Percentiles rank a stretch among this genome's conserved stretches.
phyloP scores from a whole-genome alignment of 768 basidiomycete genomes.

The Lenzites betulinus region DNA sequence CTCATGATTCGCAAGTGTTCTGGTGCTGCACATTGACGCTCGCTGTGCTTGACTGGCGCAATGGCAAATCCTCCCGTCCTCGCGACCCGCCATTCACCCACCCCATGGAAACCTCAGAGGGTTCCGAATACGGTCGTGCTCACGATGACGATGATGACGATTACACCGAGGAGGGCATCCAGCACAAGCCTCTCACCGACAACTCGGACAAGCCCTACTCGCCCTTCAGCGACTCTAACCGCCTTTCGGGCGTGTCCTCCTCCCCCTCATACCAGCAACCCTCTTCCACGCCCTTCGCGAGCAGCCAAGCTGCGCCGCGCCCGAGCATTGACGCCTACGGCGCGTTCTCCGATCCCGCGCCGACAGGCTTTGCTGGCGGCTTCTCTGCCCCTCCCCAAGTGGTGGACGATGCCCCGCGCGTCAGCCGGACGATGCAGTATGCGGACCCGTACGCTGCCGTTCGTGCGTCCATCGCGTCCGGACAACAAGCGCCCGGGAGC shows the following conservation, averaged over 20 bases:
- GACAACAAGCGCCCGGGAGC: constrained; percentile 4
- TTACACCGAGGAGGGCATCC: constrained; percentile 54
- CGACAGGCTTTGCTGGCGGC: constrained; percentile 64
- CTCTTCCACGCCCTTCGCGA: constrained; percentile 28
- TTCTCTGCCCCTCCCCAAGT: constrained; percentile 29
- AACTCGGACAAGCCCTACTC: constrained; percentile 30
- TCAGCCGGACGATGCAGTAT: constrained; percentile 93
- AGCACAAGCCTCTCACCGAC: constrained; percentile 46
- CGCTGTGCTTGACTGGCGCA: constrained; percentile 76
- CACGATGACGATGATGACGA: constrained; percentile 39
- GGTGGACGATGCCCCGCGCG: constrained; percentile 48
- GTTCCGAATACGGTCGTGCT: constrained; percentile 18
- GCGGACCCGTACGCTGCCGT: constrained; percentile 86
- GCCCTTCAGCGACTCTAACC: constrained; percentile 59
- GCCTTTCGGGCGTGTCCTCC: constrained; percentile 43
- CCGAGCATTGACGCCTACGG: constrained; percentile 88
- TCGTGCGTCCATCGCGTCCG: constrained; percentile 44
- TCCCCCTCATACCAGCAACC: constrained; percentile 31
- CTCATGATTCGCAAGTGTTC: constrained; percentile 48
- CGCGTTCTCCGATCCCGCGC: constrained; percentile 87
- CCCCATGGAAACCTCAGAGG: constrained; percentile 42
- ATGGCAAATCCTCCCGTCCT: constrained; percentile 53
- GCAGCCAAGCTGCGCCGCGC: constrained; percentile 24
- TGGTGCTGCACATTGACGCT: constrained; percentile 74
- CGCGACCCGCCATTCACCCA: constrained; percentile 79